Conservation (phyloP, 805 yeast species). For the Yamadazyma nakazawae region DNA sequence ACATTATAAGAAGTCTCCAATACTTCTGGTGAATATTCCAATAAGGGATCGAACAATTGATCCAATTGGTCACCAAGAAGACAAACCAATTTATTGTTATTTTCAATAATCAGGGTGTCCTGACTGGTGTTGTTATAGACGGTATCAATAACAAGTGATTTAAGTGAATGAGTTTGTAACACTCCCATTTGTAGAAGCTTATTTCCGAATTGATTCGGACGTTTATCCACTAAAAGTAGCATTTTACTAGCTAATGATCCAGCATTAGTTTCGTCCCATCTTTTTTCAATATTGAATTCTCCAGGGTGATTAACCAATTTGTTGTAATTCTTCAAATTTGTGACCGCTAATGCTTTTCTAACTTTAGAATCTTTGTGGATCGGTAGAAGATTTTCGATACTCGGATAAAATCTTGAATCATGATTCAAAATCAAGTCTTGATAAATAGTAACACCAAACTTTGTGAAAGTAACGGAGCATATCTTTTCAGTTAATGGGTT, state of each 20-base stretch:
- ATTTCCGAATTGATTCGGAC: constrained; percentile 58
- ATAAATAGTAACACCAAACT: constrained; percentile 63
- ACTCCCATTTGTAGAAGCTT: constrained; percentile 56
- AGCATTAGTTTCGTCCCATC: constrained; percentile 77
- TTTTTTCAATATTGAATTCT: constrained; percentile 36
- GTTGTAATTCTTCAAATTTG: constrained; percentile 65
- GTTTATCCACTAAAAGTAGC: constrained; percentile 47
- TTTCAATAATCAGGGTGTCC: constrained; percentile 42
- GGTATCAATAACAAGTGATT: constrained; percentile 66
- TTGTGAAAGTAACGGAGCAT: constrained; percentile 55
- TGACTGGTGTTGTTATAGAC: constrained; percentile 49
- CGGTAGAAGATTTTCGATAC: constrained; percentile 63
- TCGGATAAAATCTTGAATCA: constrained; percentile 71
- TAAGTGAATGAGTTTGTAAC: constrained; percentile 46
- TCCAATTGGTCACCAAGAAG: constrained; percentile 83
- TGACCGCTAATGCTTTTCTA: constrained; percentile 72
- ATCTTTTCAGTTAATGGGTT: constrained; percentile 43
- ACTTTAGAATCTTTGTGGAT: constrained; percentile 54
- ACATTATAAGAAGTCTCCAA: constrained; percentile 68
- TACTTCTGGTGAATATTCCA: constrained; percentile 90
- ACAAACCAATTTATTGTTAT: constrained; percentile 73
- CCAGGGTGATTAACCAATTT: constrained; percentile 42
- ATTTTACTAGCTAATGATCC: constrained; percentile 74
- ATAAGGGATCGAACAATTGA: constrained; percentile 81
- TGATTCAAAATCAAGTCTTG: constrained; percentile 54